phyloP scores from a whole-genome alignment of 768 basidiomycete species.

The Amanita fuliginea region DNA sequence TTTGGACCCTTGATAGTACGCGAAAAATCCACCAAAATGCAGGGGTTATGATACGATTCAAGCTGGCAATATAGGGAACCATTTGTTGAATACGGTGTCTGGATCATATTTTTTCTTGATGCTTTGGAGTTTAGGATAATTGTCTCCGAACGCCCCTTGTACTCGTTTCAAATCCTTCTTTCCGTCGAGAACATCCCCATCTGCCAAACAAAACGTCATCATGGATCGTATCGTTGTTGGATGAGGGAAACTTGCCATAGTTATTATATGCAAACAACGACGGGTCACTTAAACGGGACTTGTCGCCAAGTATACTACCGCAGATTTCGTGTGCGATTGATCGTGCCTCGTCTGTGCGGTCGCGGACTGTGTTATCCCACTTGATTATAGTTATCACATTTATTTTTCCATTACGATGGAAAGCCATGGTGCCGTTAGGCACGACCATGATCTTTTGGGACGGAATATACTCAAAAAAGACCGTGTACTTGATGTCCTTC shows the following conservation, averaged over 20 bases:
- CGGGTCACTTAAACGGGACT: slow-evolving; percentile 16
- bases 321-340: slow-evolving; percentile 18
- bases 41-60: neutral
- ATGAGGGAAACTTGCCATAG: slow-evolving; percentile 24
- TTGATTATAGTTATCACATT: slow-evolving; percentile 22
- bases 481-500: slow-evolving; percentile 1
- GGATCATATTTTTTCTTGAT: slow-evolving; percentile 35
- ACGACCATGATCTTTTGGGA: slow-evolving; percentile 25
- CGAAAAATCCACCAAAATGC: no score
- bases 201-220: neutral
- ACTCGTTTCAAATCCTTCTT: slow-evolving; percentile 15
- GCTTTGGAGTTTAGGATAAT: slow-evolving; percentile 27
- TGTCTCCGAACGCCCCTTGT: slow-evolving; percentile 23
- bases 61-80: slow-evolving; percentile 31
- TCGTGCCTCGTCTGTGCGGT: slow-evolving; percentile 19
- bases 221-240: neutral
- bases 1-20: no score
- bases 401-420: slow-evolving; percentile 23
- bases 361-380: slow-evolving; percentile 23
- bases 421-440: slow-evolving; percentile 24
- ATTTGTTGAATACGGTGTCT: slow-evolving; percentile 31
- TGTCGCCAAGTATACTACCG: slow-evolving; percentile 18
- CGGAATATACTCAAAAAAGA: slow-evolving; percentile 35
- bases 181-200: neutral
- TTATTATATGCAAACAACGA: slow-evolving; percentile 31